Percentiles rank a stretch among this genome's conserved stretches.
phyloP scores from a whole-genome alignment of 768 basidiomycete species.

The Neoboletus subvelutipes region DNA sequence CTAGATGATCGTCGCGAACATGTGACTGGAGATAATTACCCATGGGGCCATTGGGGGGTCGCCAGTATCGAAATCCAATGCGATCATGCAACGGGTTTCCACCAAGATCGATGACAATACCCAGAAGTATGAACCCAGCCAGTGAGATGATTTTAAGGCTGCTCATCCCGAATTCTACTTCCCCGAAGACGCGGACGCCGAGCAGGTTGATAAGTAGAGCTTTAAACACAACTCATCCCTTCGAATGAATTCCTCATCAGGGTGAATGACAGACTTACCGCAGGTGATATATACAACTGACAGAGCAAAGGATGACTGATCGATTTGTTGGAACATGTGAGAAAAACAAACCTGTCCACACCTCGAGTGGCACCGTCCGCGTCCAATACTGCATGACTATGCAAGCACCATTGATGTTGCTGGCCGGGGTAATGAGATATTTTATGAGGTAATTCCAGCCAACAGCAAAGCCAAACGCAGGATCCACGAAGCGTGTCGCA shows the following conservation, averaged over 20 bases:
- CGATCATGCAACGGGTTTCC: conserved; percentile 37
- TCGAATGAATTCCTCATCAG: background rate
- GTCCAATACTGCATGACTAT: conserved; percentile 6
- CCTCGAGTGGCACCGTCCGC: background rate
- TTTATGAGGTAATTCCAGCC: conserved; percentile 55
- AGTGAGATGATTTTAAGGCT: conserved; percentile 60
- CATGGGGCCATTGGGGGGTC: conserved; percentile 54
- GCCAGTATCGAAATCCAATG: conserved; percentile 45
- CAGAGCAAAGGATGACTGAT: background rate
- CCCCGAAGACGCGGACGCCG: conserved; percentile 68
- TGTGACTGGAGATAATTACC: conserved; percentile 48
- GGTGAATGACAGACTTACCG: background rate
- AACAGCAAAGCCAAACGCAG: conserved; percentile 62
- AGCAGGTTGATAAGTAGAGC: conserved; percentile 46
- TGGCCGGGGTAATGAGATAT: conserved; percentile 65
- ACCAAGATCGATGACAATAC: conserved; percentile 62
- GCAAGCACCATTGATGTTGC: conserved; percentile 60
- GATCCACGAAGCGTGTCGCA: conserved; percentile 67
- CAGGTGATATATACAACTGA: background rate
- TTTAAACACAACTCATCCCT: background rate
- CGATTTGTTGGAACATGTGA: background rate
- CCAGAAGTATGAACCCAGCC: conserved; percentile 7
- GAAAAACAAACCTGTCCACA: conserved; percentile 8
- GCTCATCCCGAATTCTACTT: conserved; percentile 74
- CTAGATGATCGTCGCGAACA: conserved; percentile 47